Evolutionary conservation across 148 eudicot species (phyloP).

Genomic region (Nepenthes gracilis): DNA sequence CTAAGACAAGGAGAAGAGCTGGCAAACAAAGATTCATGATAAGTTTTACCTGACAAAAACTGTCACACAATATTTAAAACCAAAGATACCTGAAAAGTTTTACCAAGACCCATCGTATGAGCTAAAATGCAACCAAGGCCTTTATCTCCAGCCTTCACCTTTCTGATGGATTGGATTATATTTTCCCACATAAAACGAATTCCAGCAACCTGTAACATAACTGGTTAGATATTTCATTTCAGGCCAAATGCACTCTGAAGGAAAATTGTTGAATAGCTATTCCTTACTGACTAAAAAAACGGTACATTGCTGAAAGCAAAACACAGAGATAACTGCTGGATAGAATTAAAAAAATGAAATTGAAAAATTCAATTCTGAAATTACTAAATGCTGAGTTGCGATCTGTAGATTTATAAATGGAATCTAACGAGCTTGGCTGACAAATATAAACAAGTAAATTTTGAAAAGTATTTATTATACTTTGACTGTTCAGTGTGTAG

Average conservation of each 20-base stretch:
- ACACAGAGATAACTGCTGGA: too few relatives aligned
- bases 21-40: neutral
- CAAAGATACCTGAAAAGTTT: constrained; percentile 83
- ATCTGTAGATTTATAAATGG: too few relatives aligned
- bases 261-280: neutral
- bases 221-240: neutral
- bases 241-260: neutral
- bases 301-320: too few relatives aligned
- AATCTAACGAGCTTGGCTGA: too few relatives aligned
- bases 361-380: too few relatives aligned
- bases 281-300: too few relatives aligned
- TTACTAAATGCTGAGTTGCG: too few relatives aligned
- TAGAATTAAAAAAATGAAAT: too few relatives aligned
- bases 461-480: too few relatives aligned
- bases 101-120: constrained; percentile 99
- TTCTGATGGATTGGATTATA: constrained; percentile 70
- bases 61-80: neutral
- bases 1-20: too few relatives aligned
- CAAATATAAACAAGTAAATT: too few relatives aligned
- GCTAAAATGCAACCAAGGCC: constrained; percentile 99
- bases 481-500: too few relatives aligned
- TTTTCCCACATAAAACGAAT: constrained; percentile 99
- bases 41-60: neutral
- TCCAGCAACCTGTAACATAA: constrained; percentile 60
- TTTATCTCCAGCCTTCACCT: constrained; percentile 84